These are phyloP conservation scores for Crepidotus variabilis DNA, from an alignment of 768 basidiomycete genomes.

Conservation along the genomic window DNA sequence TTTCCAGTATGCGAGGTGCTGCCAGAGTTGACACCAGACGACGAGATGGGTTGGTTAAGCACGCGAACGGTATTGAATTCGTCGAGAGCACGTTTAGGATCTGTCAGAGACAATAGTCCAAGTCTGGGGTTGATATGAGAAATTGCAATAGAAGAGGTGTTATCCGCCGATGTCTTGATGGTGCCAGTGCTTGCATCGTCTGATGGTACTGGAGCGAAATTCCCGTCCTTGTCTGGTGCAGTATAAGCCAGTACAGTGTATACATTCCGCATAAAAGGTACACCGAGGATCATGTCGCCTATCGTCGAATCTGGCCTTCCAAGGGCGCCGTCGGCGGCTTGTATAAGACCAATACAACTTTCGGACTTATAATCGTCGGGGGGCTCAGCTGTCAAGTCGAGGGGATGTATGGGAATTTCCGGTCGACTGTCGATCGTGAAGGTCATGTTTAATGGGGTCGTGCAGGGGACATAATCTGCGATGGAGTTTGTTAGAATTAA, in stretches of 20 bases:
- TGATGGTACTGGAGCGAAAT: conserved; percentile 31
- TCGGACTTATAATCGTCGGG: conserved; percentile 35
- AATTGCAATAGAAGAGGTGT: no score
- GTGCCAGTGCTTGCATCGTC: conserved; percentile 6
- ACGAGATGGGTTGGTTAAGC: conserved; percentile 51
- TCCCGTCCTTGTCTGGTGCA: conserved; percentile 38
- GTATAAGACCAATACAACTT: conserved; percentile 66
- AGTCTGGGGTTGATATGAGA: conserved; percentile 38
- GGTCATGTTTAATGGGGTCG: conserved; percentile 63
- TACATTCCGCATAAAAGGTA: conserved; percentile 71
- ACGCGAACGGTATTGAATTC: conserved; percentile 74
- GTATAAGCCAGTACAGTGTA: conserved; percentile 77
- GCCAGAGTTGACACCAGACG: conserved; percentile 9
- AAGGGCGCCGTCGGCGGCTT: conserved; percentile 45
- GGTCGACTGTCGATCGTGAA: conserved; percentile 58
- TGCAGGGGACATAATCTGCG: conserved; percentile 73
- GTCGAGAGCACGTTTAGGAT: conserved; percentile 53
- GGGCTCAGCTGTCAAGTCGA: conserved; percentile 61
- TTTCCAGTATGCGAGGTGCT: conserved; percentile 8
- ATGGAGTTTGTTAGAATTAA: not conserved
- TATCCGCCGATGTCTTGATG: conserved; percentile 10
- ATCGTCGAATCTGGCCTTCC: conserved; percentile 27
- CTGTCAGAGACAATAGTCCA: conserved; percentile 62
- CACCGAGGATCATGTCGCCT: conserved; percentile 75
- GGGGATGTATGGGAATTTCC: conserved; percentile 65